These are phyloP conservation scores for Podaxis mareebaensis DNA, from an alignment of 768 basidiomycete species.

Conservation along the genomic window DNA sequence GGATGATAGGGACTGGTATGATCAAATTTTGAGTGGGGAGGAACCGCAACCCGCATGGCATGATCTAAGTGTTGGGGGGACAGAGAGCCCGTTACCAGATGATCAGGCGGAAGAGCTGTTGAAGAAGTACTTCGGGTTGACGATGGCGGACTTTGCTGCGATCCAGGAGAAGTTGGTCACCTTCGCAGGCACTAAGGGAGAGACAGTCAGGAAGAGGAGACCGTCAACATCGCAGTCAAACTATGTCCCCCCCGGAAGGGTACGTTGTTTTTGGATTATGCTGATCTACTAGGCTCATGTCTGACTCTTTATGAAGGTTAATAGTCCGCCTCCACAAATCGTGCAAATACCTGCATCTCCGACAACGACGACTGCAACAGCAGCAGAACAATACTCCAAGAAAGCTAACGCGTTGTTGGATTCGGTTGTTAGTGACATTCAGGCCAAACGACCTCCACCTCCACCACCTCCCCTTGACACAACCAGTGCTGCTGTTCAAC, in stretches of 20 bases:
- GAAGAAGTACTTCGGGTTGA: slow-evolving; percentile 64
- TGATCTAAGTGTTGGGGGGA: slow-evolving; percentile 51
- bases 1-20: slow-evolving; percentile 41
- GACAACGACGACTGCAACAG: slow-evolving; percentile 28
- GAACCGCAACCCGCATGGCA: slow-evolving; percentile 64
- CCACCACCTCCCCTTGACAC: slow-evolving; percentile 27
- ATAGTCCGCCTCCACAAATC: slow-evolving; percentile 56
- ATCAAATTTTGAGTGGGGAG: slow-evolving; percentile 51
- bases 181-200: slow-evolving; percentile 55
- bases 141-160: slow-evolving; percentile 64
- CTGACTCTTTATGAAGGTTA: slow-evolving; percentile 40
- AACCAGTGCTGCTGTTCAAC: slow-evolving; percentile 17
- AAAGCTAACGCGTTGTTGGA: slow-evolving; percentile 70
- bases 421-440: slow-evolving; percentile 58
- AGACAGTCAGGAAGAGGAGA: slow-evolving; percentile 65
- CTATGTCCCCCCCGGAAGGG: slow-evolving; percentile 60
- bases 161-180: slow-evolving; percentile 80
- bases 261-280: slow-evolving; percentile 25
- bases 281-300: slow-evolving; percentile 18
- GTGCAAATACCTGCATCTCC: slow-evolving; percentile 38
- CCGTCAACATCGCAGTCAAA: slow-evolving; percentile 85
- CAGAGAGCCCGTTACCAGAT: slow-evolving; percentile 53
- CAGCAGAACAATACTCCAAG: slow-evolving; percentile 46
- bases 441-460: slow-evolving; percentile 28
- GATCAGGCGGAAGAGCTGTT: slow-evolving; percentile 69